phyloP scores from a whole-genome alignment of 495 filamentous ascomycete genomes.

The Penicillium roqueforti region DNA sequence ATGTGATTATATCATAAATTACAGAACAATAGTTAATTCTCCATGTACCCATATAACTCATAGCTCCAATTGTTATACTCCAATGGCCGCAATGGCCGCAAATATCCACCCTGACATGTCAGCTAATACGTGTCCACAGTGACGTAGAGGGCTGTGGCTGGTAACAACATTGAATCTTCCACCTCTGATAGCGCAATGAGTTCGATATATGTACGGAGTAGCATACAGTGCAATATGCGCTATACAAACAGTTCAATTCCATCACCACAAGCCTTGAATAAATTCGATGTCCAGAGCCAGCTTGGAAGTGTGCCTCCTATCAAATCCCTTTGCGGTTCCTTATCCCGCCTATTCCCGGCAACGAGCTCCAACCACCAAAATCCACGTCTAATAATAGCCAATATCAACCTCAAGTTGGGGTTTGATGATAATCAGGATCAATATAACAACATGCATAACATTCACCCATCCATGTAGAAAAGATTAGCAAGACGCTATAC shows the following conservation, averaged over 20 bases:
- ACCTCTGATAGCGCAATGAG: background rate
- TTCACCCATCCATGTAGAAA: background rate
- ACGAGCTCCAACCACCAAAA: background rate
- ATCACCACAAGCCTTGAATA: background rate
- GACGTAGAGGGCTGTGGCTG: slow-evolving; percentile 1
- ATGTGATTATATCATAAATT: background rate
- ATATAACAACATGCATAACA: background rate
- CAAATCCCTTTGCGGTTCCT: background rate
- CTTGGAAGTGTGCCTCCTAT: background rate
- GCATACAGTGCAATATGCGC: background rate
- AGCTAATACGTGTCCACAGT: slow-evolving; percentile 3
- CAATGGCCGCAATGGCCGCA: no score
- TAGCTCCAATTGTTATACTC: no score
- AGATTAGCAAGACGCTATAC: background rate
- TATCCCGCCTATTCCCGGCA: slow-evolving; percentile 2
- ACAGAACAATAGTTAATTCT: no score
- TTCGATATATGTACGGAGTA: background rate
- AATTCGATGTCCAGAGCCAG: background rate
- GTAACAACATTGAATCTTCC: background rate
- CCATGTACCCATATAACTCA: background rate
- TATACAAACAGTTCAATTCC: background rate
- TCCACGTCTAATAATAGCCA: background rate
- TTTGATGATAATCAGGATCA: background rate
- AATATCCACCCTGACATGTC: background rate
- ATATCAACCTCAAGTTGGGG: background rate